Conservation (phyloP, 2,329 filamentous ascomycete genomes). For the Ophiocordyceps camponoti-floridani region DNA sequence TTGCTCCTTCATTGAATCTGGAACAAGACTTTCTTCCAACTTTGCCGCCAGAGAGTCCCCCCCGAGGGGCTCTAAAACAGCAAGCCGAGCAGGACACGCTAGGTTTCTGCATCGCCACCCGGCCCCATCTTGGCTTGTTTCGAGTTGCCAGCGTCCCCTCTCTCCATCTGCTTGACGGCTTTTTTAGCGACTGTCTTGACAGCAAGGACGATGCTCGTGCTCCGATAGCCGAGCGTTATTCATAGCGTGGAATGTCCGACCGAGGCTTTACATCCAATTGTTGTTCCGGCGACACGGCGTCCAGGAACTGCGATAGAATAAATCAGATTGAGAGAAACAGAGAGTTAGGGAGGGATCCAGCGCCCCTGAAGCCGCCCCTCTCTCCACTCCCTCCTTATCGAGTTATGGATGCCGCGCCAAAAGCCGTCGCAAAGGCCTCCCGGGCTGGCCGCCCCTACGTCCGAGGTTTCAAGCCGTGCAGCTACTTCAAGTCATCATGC, state of each 20-base stretch:
- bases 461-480: slow-evolving; percentile 4
- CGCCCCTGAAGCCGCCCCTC: background rate
- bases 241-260: too few relatives aligned
- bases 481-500: background rate
- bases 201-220: background rate
- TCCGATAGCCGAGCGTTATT: background rate
- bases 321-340: background rate
- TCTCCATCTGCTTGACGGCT: background rate
- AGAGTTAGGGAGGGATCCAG: background rate
- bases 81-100: background rate
- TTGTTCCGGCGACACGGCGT: background rate
- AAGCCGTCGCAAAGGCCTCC: background rate
- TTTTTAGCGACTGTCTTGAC: background rate
- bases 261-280: background rate
- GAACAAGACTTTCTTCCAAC: too few relatives aligned
- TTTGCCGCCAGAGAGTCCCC: background rate
- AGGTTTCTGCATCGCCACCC: background rate
- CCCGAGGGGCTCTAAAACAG: background rate
- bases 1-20: background rate
- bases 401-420: background rate
- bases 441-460: slow-evolving; percentile 1
- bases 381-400: background rate
- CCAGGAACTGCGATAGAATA: background rate
- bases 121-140: background rate
- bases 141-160: background rate